Base-by-base conservation (phyloP, 129 eudicot species). In the Chrysanthemum seticuspe region DNA sequence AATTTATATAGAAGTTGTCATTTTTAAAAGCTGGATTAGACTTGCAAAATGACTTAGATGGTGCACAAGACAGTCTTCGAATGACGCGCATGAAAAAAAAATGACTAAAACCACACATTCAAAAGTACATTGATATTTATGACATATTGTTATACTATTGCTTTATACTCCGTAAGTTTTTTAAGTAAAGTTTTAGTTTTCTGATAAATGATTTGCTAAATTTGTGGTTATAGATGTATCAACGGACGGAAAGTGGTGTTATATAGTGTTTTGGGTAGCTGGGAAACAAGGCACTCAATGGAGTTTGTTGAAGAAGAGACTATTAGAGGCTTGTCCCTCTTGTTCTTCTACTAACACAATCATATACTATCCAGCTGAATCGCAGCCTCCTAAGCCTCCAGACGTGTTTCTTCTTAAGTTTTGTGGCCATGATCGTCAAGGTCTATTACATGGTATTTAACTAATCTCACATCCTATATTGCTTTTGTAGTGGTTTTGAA, bases 241-340 rank as follows among this genome's bases (percentile, higher is more conserved):
- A 0, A 94, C 98, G 5, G 97, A 90, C 56, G 97, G 97, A 75
- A 90, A 86, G 62, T 90, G 98, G 98, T 94, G 97, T 80, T 93
- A 82, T 79, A 59, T 94, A 67, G 87, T 94, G 71, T 87, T 90
- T 60, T 90, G 97, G 97, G 97, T 87, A 13, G 56, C 70, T 1
- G 90, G 90, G 3, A 84, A 82, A 77, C 82, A 85, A 12, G 78
- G 40, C 50, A 89, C 92, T 4, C 82, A 88, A 49, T 90, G 97
- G 98, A 74, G 79, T 68, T 81, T 89, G 70, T 72, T 87, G 88
- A 87, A 87, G 87, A 87, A 85, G 76, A 84, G 99, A 75, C 73
- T 94, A 34, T 69, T 87, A 62, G 97, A 73, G 75, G 96, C 86
- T 15, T 94, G 96, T 48, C 97, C 99, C 62, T 87, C 91, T 63